Evolutionary conservation across 148 eudicot species (phyloP), one percentile per base, ranked within the genome.

Genomic region (Rhododendron simsii): DNA sequence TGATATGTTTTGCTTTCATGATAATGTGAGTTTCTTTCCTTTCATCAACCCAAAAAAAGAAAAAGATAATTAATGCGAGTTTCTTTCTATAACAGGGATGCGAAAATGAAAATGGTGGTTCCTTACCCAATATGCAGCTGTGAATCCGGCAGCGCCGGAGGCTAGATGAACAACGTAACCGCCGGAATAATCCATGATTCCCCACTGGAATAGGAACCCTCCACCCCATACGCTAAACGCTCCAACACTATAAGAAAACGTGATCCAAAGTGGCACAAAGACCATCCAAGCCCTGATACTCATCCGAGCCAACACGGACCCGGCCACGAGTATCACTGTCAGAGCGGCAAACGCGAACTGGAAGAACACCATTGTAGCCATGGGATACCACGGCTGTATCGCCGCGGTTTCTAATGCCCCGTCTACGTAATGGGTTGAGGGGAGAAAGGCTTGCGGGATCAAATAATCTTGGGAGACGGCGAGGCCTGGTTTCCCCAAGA

Each of bases 161-260:
- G 88, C 84, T 16, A 86, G 80, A 77, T 86, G 88, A 21, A 86
- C 85, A 4, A 86, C 88, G n/a, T 86, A 86, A 2, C 88, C 88
- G 47, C 88, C 88, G 1, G 85, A 86, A 48, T 81, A 86, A 51
- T 86, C 85, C 88, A 86, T 82, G 30, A 86, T 14, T 4, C 88
- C 88, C 88, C 88, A 86, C 47, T 86, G 88, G 81, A 82, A 86
- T 21, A 86, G 48, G 61, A 86, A 86, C 18, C 88, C 88, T 9
- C 81, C 88, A 21, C 85, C 88, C 85, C 88, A 82, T 18, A 86
- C 14, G 23, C 81, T 82, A 11, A 75, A 86, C 15, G 88, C 88
- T 30, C 81, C 88, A 18, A 86, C 88, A 57, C 81, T 86, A 4
- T 82, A 86, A 7, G 81, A 53, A 71, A 86, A 82, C 4, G 88